Percentiles rank a stretch among this genome's conserved stretches.
These are phyloP conservation scores for Flueggea neowawraea DNA, from an alignment of 441 rosid species.

Conservation along the genomic window DNA sequence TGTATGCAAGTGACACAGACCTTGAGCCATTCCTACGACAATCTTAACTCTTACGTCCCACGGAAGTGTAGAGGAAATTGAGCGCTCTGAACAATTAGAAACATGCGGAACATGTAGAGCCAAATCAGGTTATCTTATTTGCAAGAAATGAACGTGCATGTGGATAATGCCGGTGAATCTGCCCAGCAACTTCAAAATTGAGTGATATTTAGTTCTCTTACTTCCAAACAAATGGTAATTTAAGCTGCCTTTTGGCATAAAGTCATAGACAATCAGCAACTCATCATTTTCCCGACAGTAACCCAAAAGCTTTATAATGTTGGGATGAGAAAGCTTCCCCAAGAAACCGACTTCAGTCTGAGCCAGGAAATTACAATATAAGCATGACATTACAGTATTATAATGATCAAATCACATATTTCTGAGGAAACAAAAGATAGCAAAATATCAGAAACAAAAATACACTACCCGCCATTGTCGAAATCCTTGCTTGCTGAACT, in stretches of 20 bases:
- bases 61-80: constrained; percentile 45
- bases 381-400: too few relatives aligned
- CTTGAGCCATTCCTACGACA: constrained; percentile 74
- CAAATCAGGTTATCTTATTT: too few relatives aligned
- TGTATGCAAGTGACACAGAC: constrained; percentile 59
- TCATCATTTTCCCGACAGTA: constrained; percentile 65
- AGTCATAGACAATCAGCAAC: constrained; percentile 65
- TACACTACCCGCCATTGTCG: constrained; percentile 71
- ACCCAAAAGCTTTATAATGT: constrained; percentile 66
- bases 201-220: constrained; percentile 28
- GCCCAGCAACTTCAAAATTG: not conserved
- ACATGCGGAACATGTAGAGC: not conserved
- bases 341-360: constrained; percentile 74
- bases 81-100: constrained; percentile 34
- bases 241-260: constrained; percentile 84
- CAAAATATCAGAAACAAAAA: constrained; percentile 1
- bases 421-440: constrained; percentile 1
- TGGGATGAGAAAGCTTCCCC: constrained; percentile 74
- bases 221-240: constrained; percentile 77
- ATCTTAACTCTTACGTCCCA: constrained; percentile 62
- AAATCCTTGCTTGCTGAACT: constrained; percentile 71
- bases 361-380: not conserved
- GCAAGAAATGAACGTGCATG: too few relatives aligned
- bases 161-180: too few relatives aligned
- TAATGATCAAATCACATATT: not conserved